phyloP scores from a whole-genome alignment of 2,329 filamentous ascomycete species.

The Penicillium palitans region DNA sequence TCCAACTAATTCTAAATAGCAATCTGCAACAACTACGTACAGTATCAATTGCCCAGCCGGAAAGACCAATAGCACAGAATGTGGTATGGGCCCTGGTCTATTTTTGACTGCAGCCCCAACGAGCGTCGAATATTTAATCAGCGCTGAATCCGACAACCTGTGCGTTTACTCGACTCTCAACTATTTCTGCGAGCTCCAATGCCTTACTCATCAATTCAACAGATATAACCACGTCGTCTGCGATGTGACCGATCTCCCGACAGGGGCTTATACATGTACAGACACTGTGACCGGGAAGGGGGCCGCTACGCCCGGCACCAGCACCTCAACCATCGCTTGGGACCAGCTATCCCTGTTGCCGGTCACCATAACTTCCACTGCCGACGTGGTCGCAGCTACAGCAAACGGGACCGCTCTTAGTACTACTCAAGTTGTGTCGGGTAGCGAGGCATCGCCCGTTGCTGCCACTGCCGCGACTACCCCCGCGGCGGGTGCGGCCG shows the following conservation, averaged over 20 bases:
- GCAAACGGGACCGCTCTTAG: background rate
- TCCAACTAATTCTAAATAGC: slow-evolving; percentile 11
- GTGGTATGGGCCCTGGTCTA: slow-evolving; percentile 32
- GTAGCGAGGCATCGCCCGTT: background rate
- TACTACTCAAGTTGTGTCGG: background rate
- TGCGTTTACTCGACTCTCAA: background rate
- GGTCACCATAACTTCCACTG: slow-evolving; percentile 26
- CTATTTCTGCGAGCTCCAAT: accelerated
- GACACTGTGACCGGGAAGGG: slow-evolving; percentile 14
- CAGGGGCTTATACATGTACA: slow-evolving; percentile 24
- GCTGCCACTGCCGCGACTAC: background rate
- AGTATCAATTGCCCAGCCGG: slow-evolving; percentile 28
- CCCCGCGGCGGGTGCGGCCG: background rate
- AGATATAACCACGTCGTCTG: slow-evolving; percentile 21
- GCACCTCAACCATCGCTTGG: slow-evolving; percentile 9
- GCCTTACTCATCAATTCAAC: background rate
- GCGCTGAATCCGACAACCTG: slow-evolving; percentile 9
- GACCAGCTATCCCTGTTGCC: slow-evolving; percentile 16
- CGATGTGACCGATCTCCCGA: slow-evolving; percentile 19
- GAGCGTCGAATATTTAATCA: slow-evolving; percentile 14
- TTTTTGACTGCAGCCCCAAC: slow-evolving; percentile 22
- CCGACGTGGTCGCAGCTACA: slow-evolving; percentile 6
- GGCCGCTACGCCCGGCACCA: slow-evolving; percentile 18
- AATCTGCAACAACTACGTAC: slow-evolving; percentile 29
- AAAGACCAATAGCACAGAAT: slow-evolving; percentile 24